phyloP scores from a whole-genome alignment of 1,284 basidiomycete species.

The Rhodotorula sp. region DNA sequence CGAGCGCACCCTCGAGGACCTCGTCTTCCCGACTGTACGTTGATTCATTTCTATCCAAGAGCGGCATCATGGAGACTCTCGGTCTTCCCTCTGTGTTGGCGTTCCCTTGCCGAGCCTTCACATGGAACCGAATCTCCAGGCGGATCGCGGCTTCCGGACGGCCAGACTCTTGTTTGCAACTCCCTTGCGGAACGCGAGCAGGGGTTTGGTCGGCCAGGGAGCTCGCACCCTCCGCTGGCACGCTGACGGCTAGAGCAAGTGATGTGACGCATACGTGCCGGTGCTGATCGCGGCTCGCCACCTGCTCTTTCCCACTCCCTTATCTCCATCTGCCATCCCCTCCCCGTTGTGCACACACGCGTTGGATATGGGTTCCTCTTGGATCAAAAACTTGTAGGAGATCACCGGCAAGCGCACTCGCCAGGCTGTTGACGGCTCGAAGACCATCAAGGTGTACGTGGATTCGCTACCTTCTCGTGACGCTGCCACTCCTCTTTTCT shows the following conservation, averaged over 20 bases:
- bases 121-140: neutral
- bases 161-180: neutral
- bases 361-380: neutral
- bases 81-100: neutral
- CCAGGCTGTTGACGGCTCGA: conserved; percentile 82
- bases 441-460: conserved; percentile 90
- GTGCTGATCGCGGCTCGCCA: conserved; percentile 41
- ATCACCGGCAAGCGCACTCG: conserved; percentile 98
- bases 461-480: conserved; percentile 10
- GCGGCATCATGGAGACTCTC: too few relatives aligned
- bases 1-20: conserved; percentile 97
- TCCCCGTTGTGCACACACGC: neutral
- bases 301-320: neutral
- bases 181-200: too few relatives aligned
- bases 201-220: neutral
- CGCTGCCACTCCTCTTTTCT: neutral
- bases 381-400: conserved; percentile 50
- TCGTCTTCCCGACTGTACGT: conserved; percentile 86
- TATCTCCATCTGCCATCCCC: neutral
- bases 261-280: conserved; percentile 26
- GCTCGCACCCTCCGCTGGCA: neutral
- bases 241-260: conserved; percentile 32
- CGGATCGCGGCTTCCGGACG: neutral
- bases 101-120: neutral
- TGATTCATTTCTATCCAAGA: neutral